Evolutionary conservation across 1,139 yeast species (phyloP).

Genomic region (Debaryomycetaceae sp.): DNA sequence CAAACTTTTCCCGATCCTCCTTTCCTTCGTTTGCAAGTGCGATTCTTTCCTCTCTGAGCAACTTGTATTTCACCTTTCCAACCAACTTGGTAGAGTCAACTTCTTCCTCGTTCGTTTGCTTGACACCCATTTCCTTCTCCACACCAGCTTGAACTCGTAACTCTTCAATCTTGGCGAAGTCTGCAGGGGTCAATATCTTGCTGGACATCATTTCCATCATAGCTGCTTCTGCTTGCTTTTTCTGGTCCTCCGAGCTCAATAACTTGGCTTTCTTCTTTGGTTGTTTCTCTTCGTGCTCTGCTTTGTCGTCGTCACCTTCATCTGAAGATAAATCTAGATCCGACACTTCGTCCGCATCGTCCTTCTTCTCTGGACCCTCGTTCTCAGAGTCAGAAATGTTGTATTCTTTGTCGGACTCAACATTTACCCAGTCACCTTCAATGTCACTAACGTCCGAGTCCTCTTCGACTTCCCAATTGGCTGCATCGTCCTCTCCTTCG

Average conservation of each 20-base stretch:
- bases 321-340: slow-evolving; percentile 43
- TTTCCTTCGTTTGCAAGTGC: slow-evolving; percentile 87
- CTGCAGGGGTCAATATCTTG: slow-evolving; percentile 92
- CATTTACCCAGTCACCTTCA: slow-evolving; percentile 61
- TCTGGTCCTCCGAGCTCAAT: background rate
- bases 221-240: slow-evolving; percentile 34
- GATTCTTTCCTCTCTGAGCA: slow-evolving; percentile 82
- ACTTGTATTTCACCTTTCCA: slow-evolving; percentile 86
- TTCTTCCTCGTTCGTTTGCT: slow-evolving; percentile 68
- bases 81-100: slow-evolving; percentile 77
- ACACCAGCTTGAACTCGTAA: slow-evolving; percentile 80
- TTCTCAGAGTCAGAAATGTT: slow-evolving; percentile 50
- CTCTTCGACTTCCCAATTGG: slow-evolving; percentile 45
- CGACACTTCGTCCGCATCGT: slow-evolving; percentile 26
- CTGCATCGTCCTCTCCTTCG: slow-evolving; percentile 37
- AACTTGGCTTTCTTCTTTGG: slow-evolving; percentile 17
- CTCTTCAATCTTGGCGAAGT: slow-evolving; percentile 91
- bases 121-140: slow-evolving; percentile 63
- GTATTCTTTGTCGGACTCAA: slow-evolving; percentile 58
- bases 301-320: slow-evolving; percentile 35
- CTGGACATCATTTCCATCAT: slow-evolving; percentile 65
- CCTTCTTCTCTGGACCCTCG: slow-evolving; percentile 32
- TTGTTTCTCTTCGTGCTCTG: slow-evolving; percentile 21
- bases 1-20: slow-evolving; percentile 88
- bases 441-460: slow-evolving; percentile 46